These are phyloP conservation scores for Coniochaeta sp. DNA, from an alignment of 2,329 filamentous ascomycete genomes.

Conservation along the genomic window DNA sequence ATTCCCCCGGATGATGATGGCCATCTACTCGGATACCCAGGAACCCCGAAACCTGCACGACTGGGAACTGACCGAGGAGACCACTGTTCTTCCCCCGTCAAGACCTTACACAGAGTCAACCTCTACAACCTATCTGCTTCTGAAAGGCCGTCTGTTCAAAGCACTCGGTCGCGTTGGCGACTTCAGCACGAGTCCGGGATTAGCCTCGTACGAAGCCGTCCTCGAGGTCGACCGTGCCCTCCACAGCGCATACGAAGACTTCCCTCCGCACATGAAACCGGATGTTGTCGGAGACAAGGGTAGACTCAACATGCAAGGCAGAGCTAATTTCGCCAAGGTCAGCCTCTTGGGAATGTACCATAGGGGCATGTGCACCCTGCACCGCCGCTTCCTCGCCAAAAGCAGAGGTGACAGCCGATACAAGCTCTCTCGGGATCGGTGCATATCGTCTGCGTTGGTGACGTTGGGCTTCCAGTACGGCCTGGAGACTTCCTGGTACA, in stretches of 20 bases:
- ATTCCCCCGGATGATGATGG: slow-evolving; percentile 37
- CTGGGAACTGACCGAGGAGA: slow-evolving; percentile 42
- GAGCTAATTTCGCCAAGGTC: slow-evolving; percentile 33
- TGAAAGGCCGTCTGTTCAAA: slow-evolving; percentile 38
- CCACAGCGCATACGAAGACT: slow-evolving; percentile 12
- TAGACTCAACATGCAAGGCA: slow-evolving; percentile 10
- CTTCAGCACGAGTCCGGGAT: slow-evolving; percentile 9
- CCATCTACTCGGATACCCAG: slow-evolving; percentile 38
- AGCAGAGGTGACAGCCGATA: slow-evolving; percentile 6
- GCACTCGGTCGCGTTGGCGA: slow-evolving; percentile 42
- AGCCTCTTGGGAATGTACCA: slow-evolving; percentile 42
- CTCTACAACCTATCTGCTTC: slow-evolving; percentile 41
- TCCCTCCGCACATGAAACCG: slow-evolving; percentile 14
- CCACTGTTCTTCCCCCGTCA: slow-evolving; percentile 36
- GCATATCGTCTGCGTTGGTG: slow-evolving; percentile 16
- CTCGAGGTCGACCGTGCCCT: slow-evolving; percentile 30
- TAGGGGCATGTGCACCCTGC: slow-evolving; percentile 40
- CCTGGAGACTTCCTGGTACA: slow-evolving; percentile 13
- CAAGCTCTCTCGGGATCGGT: slow-evolving; percentile 13
- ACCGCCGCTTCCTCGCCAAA: slow-evolving; percentile 36
- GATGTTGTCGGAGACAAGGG: background rate
- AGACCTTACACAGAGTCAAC: slow-evolving; percentile 40
- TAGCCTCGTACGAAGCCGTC: slow-evolving; percentile 11
- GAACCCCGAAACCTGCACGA: slow-evolving; percentile 45
- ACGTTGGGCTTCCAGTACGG: slow-evolving; percentile 14